Evolutionary conservation across 352 stramenopile species (phyloP).

Genomic region (Phytophthora vignae): DNA sequence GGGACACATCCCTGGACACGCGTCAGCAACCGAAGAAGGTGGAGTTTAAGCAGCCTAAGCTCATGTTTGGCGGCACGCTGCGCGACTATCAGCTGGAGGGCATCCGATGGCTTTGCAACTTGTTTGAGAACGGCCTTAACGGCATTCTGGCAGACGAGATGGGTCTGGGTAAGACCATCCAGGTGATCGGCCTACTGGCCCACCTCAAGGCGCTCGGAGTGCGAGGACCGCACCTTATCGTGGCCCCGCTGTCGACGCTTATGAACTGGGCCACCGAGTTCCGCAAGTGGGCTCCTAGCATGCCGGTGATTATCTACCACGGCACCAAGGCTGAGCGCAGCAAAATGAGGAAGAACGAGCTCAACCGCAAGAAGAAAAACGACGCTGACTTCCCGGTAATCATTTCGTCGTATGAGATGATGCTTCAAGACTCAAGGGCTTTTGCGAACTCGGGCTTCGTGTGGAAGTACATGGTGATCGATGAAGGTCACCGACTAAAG

Average conservation of each 20-base stretch:
- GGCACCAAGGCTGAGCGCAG: constrained; percentile 74
- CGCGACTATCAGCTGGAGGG: constrained; percentile 97
- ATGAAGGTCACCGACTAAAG: constrained; percentile 98
- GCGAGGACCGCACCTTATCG: constrained; percentile 96
- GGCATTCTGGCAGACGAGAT: constrained; percentile 92
- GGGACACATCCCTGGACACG: constrained; percentile 55
- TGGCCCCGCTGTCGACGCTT: constrained; percentile 98
- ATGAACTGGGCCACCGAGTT: constrained; percentile 97
- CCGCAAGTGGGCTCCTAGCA: constrained; percentile 75
- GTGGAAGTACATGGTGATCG: constrained; percentile 97
- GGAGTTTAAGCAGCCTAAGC: constrained; percentile 73
- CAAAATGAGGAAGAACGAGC: constrained; percentile 53
- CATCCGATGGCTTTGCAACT: constrained; percentile 96
- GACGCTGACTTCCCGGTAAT: constrained; percentile 84
- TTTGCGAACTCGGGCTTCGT: constrained; percentile 74
- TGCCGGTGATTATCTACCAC: constrained; percentile 99
- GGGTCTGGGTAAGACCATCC: constrained; percentile 93
- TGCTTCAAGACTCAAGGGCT: constrained; percentile 71
- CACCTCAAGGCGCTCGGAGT: constrained; percentile 93
- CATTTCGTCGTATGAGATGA: constrained; percentile 91
- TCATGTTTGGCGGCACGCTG: constrained; percentile 83
- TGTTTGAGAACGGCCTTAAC: constrained; percentile 98
- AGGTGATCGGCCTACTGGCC: constrained; percentile 94
- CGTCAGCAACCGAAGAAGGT: constrained; percentile 43
- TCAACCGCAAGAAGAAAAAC: constrained; percentile 61